phyloP scores from a whole-genome alignment of 208 protist genomes.

The Trypanosoma brucei region DNA sequence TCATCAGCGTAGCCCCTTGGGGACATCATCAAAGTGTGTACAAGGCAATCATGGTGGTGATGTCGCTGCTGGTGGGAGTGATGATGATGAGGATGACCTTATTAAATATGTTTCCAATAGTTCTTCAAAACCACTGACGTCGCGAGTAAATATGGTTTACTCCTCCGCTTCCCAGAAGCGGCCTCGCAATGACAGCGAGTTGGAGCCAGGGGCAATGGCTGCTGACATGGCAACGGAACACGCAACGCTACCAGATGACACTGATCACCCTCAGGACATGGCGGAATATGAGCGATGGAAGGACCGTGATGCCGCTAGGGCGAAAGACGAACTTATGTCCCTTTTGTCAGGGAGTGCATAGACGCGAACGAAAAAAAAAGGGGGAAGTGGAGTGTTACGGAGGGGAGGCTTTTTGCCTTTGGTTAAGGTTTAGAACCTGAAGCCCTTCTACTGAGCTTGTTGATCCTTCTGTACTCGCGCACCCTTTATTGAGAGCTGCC shows the following conservation, averaged over 20 bases:
- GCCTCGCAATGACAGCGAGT: conserved; percentile 8
- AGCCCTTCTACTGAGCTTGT: too few relatives aligned
- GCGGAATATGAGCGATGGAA: conserved; percentile 53
- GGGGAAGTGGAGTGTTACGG: too few relatives aligned
- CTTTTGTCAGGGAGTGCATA: neutral
- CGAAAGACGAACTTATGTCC: conserved; percentile 12
- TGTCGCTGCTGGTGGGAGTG: neutral
- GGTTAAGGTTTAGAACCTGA: too few relatives aligned
- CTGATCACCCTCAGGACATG: conserved; percentile 50
- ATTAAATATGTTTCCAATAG: conserved; percentile 36
- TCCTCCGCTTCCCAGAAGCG: conserved; percentile 11
- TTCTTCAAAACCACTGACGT: neutral
- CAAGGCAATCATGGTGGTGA: neutral
- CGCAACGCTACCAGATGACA: conserved; percentile 48
- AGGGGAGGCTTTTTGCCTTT: too few relatives aligned
- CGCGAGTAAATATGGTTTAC: neutral
- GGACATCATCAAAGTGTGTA: neutral
- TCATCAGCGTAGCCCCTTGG: neutral
- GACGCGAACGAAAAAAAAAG: neutral
- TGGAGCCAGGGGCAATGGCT: neutral
- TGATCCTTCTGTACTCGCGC: too few relatives aligned
- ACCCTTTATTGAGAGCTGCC: too few relatives aligned
- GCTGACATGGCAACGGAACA: conserved; percentile 18
- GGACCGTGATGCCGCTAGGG: conserved; percentile 25
- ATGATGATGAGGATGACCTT: conserved; percentile 26